A percentile compares a stretch with the other conserved stretches of the same genome.
Evolutionary conservation across 73 alveolate genomes (phyloP).

Genomic region (Vitrella brassicaformis): DNA sequence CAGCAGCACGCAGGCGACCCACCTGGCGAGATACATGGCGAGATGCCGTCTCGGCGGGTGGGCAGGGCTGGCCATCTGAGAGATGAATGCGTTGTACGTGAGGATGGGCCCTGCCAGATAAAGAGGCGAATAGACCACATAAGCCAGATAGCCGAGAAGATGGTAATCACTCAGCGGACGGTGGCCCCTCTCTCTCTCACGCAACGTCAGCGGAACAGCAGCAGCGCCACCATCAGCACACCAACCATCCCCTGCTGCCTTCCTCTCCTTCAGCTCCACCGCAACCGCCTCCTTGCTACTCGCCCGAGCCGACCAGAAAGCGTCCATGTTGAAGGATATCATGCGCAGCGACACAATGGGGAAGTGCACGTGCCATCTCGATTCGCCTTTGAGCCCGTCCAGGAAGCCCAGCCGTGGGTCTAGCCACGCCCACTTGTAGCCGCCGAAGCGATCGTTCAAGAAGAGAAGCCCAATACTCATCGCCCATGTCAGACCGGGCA

Average conservation of each 20-base stretch:
- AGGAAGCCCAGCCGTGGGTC: no score
- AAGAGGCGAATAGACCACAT: conserved; percentile 27
- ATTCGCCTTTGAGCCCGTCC: no score
- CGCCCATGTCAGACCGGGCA: no score
- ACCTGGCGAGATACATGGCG: conserved; percentile 4
- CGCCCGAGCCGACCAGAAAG: not conserved
- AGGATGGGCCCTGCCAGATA: conserved; percentile 39
- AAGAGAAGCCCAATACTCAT: no score
- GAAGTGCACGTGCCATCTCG: no score
- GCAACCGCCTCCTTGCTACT: not conserved
- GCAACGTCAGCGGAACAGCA: not conserved
- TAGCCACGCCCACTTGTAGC: no score
- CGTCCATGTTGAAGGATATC: conserved; percentile 17
- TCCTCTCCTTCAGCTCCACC: conserved; percentile 7
- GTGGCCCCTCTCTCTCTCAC: not conserved
- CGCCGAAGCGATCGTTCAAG: no score
- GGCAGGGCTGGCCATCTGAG: conserved; percentile 22
- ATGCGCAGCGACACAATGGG: no score
- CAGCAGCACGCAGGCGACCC: not conserved
- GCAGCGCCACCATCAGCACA: not conserved
- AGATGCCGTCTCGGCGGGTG: not conserved
- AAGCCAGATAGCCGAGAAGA: not conserved
- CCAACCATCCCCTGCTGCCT: conserved; percentile 2
- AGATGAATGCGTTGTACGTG: conserved; percentile 33
- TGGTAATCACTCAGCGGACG: conserved; percentile 12